These are phyloP conservation scores for Leptomonas pyrrhocoris DNA, from an alignment of 208 protist species.

Conservation along the genomic window DNA sequence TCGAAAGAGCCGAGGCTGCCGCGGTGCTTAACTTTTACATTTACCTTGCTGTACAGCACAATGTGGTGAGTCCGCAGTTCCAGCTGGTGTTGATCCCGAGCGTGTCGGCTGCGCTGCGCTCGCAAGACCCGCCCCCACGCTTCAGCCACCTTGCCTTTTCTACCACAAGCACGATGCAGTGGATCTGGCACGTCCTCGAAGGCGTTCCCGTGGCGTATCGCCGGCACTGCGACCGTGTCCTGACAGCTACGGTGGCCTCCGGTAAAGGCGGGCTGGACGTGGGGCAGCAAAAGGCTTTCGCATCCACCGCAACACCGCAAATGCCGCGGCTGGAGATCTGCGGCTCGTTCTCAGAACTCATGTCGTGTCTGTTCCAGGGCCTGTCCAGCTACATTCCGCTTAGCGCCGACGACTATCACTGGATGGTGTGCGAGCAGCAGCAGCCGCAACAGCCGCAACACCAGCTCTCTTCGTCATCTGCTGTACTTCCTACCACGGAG, in stretches of 20 bases:
- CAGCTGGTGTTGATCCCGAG: slow-evolving; percentile 43
- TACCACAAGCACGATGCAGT: slow-evolving; percentile 5
- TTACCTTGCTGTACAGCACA: slow-evolving; percentile 37
- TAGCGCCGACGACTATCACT: slow-evolving; percentile 24
- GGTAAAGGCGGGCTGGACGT: background rate
- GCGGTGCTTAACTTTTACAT: slow-evolving; percentile 46
- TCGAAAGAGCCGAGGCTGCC: slow-evolving; percentile 28
- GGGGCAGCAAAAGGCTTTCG: background rate
- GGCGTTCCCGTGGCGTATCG: slow-evolving; percentile 2
- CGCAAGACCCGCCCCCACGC: slow-evolving; percentile 14
- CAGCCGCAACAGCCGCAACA: background rate
- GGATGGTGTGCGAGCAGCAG: slow-evolving; percentile 24
- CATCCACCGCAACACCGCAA: slow-evolving; percentile 1
- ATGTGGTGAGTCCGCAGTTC: slow-evolving; percentile 31
- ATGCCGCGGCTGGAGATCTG: slow-evolving; percentile 12
- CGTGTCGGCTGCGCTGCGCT: slow-evolving; percentile 13
- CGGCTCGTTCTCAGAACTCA: slow-evolving; percentile 12
- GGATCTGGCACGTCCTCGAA: slow-evolving; percentile 12
- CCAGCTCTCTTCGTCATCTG: background rate
- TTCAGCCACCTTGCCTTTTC: slow-evolving; percentile 6
- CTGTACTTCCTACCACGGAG: background rate
- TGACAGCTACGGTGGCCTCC: background rate
- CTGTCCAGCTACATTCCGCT: slow-evolving; percentile 22
- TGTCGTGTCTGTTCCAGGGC: slow-evolving; percentile 7
- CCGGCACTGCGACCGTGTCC: slow-evolving; percentile 10